Evolutionary conservation across 805 yeast species (phyloP).

Genomic region (Barnettozyma californica): DNA sequence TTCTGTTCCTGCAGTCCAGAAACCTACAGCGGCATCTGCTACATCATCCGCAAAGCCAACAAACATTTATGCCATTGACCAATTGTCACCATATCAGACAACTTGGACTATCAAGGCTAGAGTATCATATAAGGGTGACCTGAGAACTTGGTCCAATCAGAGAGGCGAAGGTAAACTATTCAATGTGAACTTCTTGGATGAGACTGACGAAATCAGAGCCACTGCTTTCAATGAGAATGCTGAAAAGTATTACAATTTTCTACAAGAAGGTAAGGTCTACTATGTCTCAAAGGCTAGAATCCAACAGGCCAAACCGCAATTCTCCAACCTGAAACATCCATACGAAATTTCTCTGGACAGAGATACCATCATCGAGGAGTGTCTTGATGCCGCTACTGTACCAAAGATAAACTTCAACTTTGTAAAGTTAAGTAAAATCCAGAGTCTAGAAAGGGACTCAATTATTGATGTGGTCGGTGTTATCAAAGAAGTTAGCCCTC

Average conservation of each 20-base stretch:
- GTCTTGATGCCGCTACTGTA: slow-evolving; percentile 56
- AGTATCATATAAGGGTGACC: slow-evolving; percentile 80
- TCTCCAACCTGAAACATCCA: slow-evolving; percentile 77
- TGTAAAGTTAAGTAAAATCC: slow-evolving; percentile 60
- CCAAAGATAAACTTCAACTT: slow-evolving; percentile 80
- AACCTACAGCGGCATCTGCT: slow-evolving; percentile 8
- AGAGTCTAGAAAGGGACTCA: slow-evolving; percentile 62
- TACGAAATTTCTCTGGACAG: slow-evolving; percentile 81
- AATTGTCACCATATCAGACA: slow-evolving; percentile 85
- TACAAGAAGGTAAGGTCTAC: slow-evolving; percentile 88
- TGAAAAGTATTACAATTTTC: slow-evolving; percentile 64
- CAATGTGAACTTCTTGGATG: slow-evolving; percentile 83
- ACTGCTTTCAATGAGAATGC: slow-evolving; percentile 90
- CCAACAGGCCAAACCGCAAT: slow-evolving; percentile 79
- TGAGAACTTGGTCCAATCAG: slow-evolving; percentile 81
- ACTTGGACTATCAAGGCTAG: slow-evolving; percentile 92
- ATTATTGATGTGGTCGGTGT: slow-evolving; percentile 86
- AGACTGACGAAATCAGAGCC: slow-evolving; percentile 93
- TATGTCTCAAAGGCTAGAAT: slow-evolving; percentile 78
- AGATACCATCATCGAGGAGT: slow-evolving; percentile 70
- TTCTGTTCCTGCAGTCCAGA: neutral
- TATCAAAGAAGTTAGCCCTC: slow-evolving; percentile 68
- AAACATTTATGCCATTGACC: slow-evolving; percentile 69
- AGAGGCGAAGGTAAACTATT: slow-evolving; percentile 89
- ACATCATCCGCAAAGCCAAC: slow-evolving; percentile 24